phyloP scores from a whole-genome alignment of 2,329 filamentous ascomycete species.

The Pseudogymnoascus sp. region DNA sequence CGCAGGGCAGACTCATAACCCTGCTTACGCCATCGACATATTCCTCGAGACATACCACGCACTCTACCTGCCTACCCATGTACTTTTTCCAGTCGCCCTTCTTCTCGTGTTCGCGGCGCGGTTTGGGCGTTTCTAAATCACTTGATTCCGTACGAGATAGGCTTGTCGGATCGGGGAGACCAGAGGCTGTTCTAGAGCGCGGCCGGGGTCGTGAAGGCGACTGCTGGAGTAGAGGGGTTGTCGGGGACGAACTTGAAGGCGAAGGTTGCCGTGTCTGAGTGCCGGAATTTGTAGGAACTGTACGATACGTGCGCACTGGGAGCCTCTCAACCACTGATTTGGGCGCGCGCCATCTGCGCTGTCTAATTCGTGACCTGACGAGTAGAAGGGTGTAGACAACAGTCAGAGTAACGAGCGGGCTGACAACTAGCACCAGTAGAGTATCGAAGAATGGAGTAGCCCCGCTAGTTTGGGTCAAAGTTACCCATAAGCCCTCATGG shows the following conservation, averaged over 20 bases:
- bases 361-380: constrained; percentile 77
- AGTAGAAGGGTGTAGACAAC: constrained; percentile 87
- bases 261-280: constrained; percentile 53
- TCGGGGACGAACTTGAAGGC: constrained; percentile 58
- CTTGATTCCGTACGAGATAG: constrained; percentile 37
- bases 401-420: constrained; percentile 83
- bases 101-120: constrained; percentile 41
- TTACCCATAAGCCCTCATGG: constrained; percentile 89
- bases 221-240: constrained; percentile 70
- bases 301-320: constrained; percentile 93
- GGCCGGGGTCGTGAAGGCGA: constrained; percentile 47
- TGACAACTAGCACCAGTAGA: constrained; percentile 90
- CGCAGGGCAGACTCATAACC: constrained; percentile 95
- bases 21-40: constrained; percentile 89
- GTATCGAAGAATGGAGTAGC: constrained; percentile 94
- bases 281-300: constrained; percentile 55
- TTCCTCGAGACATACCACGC: constrained; percentile 93
- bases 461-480: constrained; percentile 81
- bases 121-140: constrained; percentile 22
- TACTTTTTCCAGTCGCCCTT: constrained; percentile 55
- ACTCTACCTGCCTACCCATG: constrained; percentile 69
- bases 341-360: constrained; percentile 89
- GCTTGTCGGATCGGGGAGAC: constrained; percentile 45
- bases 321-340: constrained; percentile 92
- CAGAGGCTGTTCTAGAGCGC: constrained; percentile 58